phyloP scores from a whole-genome alignment of 306 rosid species.

The Vigna unguiculata region DNA sequence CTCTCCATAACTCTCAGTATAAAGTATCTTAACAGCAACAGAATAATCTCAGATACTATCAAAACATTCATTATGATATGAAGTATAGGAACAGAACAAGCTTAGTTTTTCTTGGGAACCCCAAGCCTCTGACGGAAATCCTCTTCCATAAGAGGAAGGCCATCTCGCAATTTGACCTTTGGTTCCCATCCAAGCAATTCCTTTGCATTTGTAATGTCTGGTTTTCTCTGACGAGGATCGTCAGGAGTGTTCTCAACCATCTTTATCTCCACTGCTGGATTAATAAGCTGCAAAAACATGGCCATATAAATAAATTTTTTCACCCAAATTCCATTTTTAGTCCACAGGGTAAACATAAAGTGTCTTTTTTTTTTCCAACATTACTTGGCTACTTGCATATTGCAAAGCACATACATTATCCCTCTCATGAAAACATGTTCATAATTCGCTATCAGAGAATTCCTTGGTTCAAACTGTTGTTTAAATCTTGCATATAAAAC shows the following conservation, averaged over 20 bases:
- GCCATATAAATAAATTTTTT: background rate
- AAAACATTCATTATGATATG: conserved; percentile 21
- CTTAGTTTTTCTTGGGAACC: conserved; percentile 54
- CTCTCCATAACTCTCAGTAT: conserved; percentile 14
- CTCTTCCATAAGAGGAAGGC: conserved; percentile 88
- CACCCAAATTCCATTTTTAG: background rate
- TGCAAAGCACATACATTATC: background rate
- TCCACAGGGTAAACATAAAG: background rate
- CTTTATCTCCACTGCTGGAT: conserved; percentile 74
- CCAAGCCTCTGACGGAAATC: conserved; percentile 81
- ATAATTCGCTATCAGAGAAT: background rate
- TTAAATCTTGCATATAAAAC: background rate
- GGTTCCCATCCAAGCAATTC: conserved; percentile 86
- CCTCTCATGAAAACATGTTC: background rate
- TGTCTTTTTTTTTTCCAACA: background rate
- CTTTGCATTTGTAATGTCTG: conserved; percentile 75
- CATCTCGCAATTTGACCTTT: conserved; percentile 68
- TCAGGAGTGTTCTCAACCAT: conserved; percentile 88
- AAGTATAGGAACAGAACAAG: conserved; percentile 10
- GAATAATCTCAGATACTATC: conserved; percentile 14
- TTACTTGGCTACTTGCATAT: conserved; percentile 1
- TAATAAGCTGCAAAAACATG: conserved; percentile 70
- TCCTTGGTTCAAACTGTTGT: background rate
- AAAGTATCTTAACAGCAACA: conserved; percentile 20
- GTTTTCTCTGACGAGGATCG: conserved; percentile 85